Percentiles rank a stretch among this genome's conserved stretches.
phyloP scores from a whole-genome alignment of 1,284 basidiomycete species.

The Sphagnurus paluster region DNA sequence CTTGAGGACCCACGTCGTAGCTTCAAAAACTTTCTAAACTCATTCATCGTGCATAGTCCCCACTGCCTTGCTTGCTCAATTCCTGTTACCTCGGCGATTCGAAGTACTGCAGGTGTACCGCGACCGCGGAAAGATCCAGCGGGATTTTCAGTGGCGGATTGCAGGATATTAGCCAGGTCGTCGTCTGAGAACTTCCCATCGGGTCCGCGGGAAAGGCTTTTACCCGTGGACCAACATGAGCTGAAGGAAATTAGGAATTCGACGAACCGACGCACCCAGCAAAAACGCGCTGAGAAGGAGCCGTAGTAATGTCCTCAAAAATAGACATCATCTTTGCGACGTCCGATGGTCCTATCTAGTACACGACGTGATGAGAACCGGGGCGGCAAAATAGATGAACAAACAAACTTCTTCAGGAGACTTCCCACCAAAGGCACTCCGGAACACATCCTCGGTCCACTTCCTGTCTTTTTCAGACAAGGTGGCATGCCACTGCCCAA shows the following conservation, averaged over 20 bases:
- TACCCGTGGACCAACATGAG: too few species aligned
- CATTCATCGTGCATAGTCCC: slow-evolving; percentile 50
- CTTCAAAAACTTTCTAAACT: slow-evolving; percentile 51
- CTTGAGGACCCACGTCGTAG: slow-evolving; percentile 35
- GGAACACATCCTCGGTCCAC: slow-evolving; percentile 42
- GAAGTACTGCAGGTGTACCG: slow-evolving; percentile 41
- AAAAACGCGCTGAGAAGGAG: slow-evolving; percentile 35
- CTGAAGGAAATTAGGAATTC: neutral
- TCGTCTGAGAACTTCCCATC: slow-evolving; percentile 23
- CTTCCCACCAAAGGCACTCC: slow-evolving; percentile 30
- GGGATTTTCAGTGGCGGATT: slow-evolving; percentile 37
- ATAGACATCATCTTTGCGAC: slow-evolving; percentile 23
- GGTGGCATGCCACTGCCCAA: slow-evolving; percentile 38
- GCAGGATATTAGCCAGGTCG: slow-evolving; percentile 32
- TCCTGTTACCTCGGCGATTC: slow-evolving; percentile 47
- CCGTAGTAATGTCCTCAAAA: slow-evolving; percentile 21
- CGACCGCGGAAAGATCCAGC: slow-evolving; percentile 48
- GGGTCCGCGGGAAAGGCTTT: slow-evolving; percentile 20
- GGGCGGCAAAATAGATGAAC: neutral
- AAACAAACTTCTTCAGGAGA: slow-evolving; percentile 24
- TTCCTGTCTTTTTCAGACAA: slow-evolving; percentile 36
- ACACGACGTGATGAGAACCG: neutral
- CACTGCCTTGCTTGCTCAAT: slow-evolving; percentile 43
- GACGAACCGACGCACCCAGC: slow-evolving; percentile 26
- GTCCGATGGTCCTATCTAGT: slow-evolving; percentile 26